A percentile compares a stretch with the other conserved stretches of the same genome.
phyloP scores from a whole-genome alignment of 805 yeast species.

The Kurtzmaniella fragi region DNA sequence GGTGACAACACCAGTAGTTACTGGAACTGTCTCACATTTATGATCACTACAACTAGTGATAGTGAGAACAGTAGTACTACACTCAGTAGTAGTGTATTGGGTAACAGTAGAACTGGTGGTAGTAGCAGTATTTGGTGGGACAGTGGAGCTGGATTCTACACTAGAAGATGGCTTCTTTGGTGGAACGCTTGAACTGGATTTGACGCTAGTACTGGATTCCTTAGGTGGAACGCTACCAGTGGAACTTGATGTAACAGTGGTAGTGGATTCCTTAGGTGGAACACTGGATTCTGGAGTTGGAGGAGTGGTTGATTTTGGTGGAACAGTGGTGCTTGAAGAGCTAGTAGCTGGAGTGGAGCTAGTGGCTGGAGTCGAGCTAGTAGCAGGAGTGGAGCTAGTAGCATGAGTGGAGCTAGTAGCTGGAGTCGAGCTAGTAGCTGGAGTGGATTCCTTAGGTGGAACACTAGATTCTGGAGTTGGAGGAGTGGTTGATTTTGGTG shows the following conservation, averaged over 20 bases:
- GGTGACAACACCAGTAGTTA: constrained; percentile 30
- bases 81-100: constrained; percentile 9
- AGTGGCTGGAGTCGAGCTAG: not conserved
- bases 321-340: not conserved
- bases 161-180: not conserved
- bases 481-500: not conserved
- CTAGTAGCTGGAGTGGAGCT: not conserved
- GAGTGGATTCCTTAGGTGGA: not conserved
- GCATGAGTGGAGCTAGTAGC: not conserved
- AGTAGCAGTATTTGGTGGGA: not conserved
- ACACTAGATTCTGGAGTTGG: not conserved
- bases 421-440: not conserved
- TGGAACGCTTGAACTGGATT: not conserved
- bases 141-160: not conserved
- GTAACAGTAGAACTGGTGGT: not conserved
- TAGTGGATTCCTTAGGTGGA: not conserved
- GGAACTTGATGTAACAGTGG: not conserved
- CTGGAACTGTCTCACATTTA: constrained; percentile 22
- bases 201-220: no score
- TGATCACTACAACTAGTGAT: constrained; percentile 32
- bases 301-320: not conserved
- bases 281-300: not conserved
- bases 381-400: not conserved
- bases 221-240: constrained; percentile 1
- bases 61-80: constrained; percentile 25